These are phyloP conservation scores for Dactylorhiza incarnata DNA, from an alignment of 106 monocot species.

Conservation along the genomic window DNA sequence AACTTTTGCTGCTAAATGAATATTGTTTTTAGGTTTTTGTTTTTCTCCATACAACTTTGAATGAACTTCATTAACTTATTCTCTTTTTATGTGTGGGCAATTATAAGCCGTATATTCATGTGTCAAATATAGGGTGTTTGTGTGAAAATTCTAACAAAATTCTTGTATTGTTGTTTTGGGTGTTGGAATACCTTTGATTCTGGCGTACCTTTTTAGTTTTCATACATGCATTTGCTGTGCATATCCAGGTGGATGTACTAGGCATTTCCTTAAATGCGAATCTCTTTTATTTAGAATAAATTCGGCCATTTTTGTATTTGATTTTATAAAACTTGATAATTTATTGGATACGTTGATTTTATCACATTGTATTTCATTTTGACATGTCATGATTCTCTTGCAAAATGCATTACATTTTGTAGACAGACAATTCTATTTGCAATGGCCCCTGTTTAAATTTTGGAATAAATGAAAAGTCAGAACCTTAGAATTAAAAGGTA, in stretches of 20 bases:
- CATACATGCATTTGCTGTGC: background rate
- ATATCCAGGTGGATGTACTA: background rate
- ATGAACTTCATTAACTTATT: background rate
- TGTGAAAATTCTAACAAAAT: background rate
- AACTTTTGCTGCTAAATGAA: constrained; percentile 3
- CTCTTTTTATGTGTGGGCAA: background rate
- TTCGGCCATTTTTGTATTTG: background rate
- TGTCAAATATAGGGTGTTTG: background rate
- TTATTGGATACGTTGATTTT: background rate
- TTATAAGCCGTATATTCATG: background rate
- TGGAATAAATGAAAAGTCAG: no score
- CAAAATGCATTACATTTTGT: background rate
- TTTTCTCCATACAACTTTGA: background rate
- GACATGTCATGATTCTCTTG: background rate
- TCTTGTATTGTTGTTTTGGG: background rate
- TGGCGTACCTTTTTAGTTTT: background rate
- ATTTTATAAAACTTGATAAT: background rate
- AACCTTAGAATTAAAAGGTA: no score
- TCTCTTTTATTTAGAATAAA: background rate
- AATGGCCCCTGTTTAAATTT: no score
- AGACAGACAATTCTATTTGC: no score
- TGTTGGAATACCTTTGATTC: background rate
- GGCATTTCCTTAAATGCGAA: background rate
- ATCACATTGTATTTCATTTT: background rate
- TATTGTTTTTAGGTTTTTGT: background rate